phyloP scores from a whole-genome alignment of 768 basidiomycete genomes.

The Agaricus subrufescens region DNA sequence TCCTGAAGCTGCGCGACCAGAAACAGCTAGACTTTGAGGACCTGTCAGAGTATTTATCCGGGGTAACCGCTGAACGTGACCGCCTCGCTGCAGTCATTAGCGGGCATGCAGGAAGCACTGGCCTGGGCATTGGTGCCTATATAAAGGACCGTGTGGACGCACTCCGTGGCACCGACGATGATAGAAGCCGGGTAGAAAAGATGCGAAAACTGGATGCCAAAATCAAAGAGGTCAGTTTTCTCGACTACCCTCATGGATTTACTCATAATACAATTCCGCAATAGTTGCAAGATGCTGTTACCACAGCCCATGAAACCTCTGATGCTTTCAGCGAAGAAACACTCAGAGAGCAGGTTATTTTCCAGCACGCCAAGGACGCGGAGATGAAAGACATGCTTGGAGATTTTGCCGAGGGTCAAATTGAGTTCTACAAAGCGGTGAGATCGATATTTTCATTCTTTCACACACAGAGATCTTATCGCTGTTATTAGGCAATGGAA shows the following conservation, averaged over 20 bases:
- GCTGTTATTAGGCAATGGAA: constrained; percentile 70
- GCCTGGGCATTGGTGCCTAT: constrained; percentile 84
- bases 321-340: constrained; percentile 97
- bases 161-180: constrained; percentile 89
- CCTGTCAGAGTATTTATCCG: constrained; percentile 89
- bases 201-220: constrained; percentile 89
- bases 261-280: not conserved
- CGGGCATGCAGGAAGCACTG: constrained; percentile 83
- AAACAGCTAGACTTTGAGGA: constrained; percentile 99
- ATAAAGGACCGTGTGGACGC: constrained; percentile 90
- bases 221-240: constrained; percentile 81
- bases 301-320: constrained; percentile 90
- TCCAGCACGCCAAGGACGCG: constrained; percentile 85
- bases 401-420: constrained; percentile 88
- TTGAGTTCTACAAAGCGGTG: constrained; percentile 89
- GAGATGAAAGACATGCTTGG: constrained; percentile 97
- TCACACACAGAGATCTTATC: constrained; percentile 1
- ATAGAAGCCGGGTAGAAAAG: constrained; percentile 87
- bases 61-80: constrained; percentile 91
- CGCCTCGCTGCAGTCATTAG: constrained; percentile 84
- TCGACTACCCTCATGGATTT: not conserved
- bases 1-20: constrained; percentile 93
- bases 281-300: constrained; percentile 94
- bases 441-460: not conserved
- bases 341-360: constrained; percentile 82